Evolutionary conservation across 495 filamentous ascomycete genomes (phyloP), one percentile per base, ranked within the genome.

Genomic region (Penicillium bovifimosum): DNA sequence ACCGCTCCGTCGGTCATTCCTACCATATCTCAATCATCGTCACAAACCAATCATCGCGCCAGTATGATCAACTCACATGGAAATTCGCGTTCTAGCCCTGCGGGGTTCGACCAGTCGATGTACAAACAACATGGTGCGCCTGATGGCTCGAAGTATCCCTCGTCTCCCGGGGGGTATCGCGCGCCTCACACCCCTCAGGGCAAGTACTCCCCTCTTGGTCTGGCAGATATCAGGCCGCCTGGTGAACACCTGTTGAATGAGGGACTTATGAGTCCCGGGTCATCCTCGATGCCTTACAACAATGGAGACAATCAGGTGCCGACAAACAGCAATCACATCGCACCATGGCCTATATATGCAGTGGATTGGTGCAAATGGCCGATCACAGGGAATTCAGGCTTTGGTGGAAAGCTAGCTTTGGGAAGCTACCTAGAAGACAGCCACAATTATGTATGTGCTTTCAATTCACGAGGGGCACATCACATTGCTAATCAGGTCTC

Each of bases 361-460:
- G 88, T 95, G 55, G 95, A 99, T 74, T 99, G 95, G 95, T 99
- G 93, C 70, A 97, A 97, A 71, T 99, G 95, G 95, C 80, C 86
- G n/a, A 82, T 91, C 2, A 80, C 85, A 33, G 81, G 80, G 28
- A 83, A 63, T 26, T 68, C 68, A 5, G 72, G 84, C 45, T 90
- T 88, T 47, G 84, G 81, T 9, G 93, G 93, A 18, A 97, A 96
- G 63, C 79, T 99, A 58, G 93, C 93, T 3, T 76, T 97, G 41
- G 93, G 92, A 51, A 97, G 95, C 74, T 97, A 96, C 61, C 68
- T 96, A 45, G 93, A 99, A 72, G 93, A 99, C 69, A 91, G 90
- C 9, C 95, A 97, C 64, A 99, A 99, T 60, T 97, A 89, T 75
- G 91, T 96, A 76, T 66, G 85, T 47, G 5, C 34, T 14, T 34